Conservation (phyloP, 257 asterid genomes). For the Forsythia viridissima region DNA sequence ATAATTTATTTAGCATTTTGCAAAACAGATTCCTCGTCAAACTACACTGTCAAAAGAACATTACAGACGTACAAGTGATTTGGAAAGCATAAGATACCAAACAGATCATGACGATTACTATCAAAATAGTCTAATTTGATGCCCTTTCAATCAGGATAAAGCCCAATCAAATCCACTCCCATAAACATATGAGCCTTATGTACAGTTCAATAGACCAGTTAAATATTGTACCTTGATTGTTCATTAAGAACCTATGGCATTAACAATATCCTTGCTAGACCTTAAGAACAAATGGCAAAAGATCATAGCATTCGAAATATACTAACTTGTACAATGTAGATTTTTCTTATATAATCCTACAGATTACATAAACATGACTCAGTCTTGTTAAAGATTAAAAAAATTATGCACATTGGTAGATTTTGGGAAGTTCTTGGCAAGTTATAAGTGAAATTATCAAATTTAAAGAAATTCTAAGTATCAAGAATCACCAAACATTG, state of each 20-base stretch:
- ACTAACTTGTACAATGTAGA: too few relatives aligned
- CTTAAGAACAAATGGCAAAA: not conserved
- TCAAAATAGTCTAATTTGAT: not conserved
- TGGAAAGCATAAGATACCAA: not conserved
- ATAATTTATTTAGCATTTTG: not conserved
- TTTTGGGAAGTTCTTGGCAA: too few relatives aligned
- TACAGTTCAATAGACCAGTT: too few relatives aligned
- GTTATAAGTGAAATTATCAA: too few relatives aligned
- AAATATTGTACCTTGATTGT: too few relatives aligned
- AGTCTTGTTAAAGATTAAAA: too few relatives aligned
- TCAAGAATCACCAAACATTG: too few relatives aligned
- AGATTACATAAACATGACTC: not conserved
- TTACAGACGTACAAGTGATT: not conserved
- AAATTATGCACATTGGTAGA: too few relatives aligned
- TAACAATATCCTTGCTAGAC: not conserved
- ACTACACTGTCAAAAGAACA: not conserved
- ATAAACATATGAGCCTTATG: too few relatives aligned
- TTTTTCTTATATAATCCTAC: too few relatives aligned
- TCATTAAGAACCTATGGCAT: not conserved
- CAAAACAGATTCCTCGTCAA: not conserved
- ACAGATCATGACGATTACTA: not conserved
- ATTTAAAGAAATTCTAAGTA: too few relatives aligned
- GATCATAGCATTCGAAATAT: not conserved
- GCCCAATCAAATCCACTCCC: too few relatives aligned
- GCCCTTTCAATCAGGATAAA: not conserved